A percentile compares a stretch with the other conserved stretches of the same genome.
Evolutionary conservation across 495 filamentous ascomycete genomes (phyloP).

Genomic region (Rhypophila decipiens): DNA sequence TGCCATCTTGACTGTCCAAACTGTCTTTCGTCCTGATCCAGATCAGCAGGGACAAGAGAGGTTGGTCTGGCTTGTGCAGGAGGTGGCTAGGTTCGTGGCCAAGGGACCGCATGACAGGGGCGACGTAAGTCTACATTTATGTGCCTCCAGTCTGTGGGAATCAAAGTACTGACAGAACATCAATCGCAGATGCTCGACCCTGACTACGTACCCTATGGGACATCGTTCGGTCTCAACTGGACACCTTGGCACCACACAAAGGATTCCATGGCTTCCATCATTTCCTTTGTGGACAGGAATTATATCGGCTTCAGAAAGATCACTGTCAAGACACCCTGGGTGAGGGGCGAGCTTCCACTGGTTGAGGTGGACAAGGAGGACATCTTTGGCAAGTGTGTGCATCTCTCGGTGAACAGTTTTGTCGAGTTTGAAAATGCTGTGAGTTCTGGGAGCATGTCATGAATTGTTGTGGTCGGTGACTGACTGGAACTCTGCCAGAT

Average conservation of each 20-base stretch:
- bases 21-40: conserved; percentile 8
- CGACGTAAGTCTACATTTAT: conserved; percentile 21
- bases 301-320: conserved; percentile 42
- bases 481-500: conserved; percentile 26
- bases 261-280: conserved; percentile 22
- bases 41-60: conserved; percentile 13
- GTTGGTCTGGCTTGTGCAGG: conserved; percentile 34
- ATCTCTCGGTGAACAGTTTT: conserved; percentile 38
- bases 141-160: background rate
- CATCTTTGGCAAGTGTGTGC: conserved; percentile 31
- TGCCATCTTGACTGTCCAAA: conserved; percentile 36
- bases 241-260: conserved; percentile 34
- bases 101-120: conserved; percentile 33
- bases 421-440: conserved; percentile 42
- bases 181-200: conserved; percentile 33
- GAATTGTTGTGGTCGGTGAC: conserved; percentile 8
- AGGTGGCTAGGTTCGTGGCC: conserved; percentile 35
- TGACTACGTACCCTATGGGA: conserved; percentile 32
- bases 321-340: conserved; percentile 20
- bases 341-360: conserved; percentile 13
- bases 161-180: no score
- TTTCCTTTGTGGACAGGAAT: conserved; percentile 35
- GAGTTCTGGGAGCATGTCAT: conserved; percentile 1
- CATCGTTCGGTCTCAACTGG: conserved; percentile 39
- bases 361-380: conserved; percentile 25